A percentile compares a stretch with the other conserved stretches of the same genome.
phyloP scores from a whole-genome alignment of 2,329 filamentous ascomycete species.

The Claviceps maximensis region DNA sequence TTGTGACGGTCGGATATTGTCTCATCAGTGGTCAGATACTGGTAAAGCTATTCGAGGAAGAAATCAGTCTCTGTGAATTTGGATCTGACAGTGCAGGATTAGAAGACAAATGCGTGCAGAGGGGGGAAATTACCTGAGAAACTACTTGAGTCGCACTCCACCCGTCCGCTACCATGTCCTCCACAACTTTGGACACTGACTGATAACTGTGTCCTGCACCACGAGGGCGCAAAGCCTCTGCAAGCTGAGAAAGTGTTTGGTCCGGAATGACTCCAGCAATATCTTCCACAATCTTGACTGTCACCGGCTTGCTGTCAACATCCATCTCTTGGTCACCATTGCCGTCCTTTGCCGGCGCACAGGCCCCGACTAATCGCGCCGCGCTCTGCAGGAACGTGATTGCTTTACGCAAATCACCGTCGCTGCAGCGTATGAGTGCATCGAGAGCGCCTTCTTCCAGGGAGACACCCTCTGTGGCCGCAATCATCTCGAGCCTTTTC shows the following conservation, averaged over 20 bases:
- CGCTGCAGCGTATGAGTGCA: slow-evolving; percentile 72
- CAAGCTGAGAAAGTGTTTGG: slow-evolving; percentile 53
- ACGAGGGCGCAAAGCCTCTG: slow-evolving; percentile 63
- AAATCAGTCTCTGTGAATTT: slow-evolving; percentile 6
- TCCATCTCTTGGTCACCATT: slow-evolving; percentile 51
- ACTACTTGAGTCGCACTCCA: slow-evolving; percentile 92
- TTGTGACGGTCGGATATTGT: slow-evolving; percentile 74
- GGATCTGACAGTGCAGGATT: background rate
- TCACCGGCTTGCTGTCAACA: slow-evolving; percentile 47
- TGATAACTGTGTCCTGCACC: slow-evolving; percentile 54
- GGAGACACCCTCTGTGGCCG: slow-evolving; percentile 59
- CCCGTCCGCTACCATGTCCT: slow-evolving; percentile 86
- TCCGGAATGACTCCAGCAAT: slow-evolving; percentile 91
- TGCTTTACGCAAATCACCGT: slow-evolving; percentile 89
- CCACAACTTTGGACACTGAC: slow-evolving; percentile 63
- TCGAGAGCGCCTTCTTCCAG: slow-evolving; percentile 71
- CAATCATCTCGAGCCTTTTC: slow-evolving; percentile 69
- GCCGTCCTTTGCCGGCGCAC: slow-evolving; percentile 30
- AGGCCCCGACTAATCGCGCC: slow-evolving; percentile 70
- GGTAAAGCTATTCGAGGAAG: slow-evolving; percentile 50
- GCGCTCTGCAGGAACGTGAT: slow-evolving; percentile 95
- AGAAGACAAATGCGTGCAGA: background rate
- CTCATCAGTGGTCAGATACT: slow-evolving; percentile 72
- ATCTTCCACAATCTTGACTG: slow-evolving; percentile 73
- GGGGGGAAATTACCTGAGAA: slow-evolving; percentile 45